phyloP scores from a whole-genome alignment of 1,284 basidiomycete genomes.

The Naganishia sp. region DNA sequence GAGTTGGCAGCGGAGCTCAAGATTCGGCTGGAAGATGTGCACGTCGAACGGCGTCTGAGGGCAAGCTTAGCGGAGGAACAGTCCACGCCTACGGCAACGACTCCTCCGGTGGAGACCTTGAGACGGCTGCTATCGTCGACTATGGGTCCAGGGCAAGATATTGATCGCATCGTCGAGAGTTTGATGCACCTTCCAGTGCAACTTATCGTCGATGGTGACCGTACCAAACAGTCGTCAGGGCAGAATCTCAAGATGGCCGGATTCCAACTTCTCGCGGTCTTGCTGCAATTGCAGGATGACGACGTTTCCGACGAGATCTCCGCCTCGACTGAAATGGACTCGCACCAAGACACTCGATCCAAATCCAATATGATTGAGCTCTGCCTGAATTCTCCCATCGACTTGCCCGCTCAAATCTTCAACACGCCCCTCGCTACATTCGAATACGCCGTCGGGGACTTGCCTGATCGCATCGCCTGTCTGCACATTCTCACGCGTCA shows the following conservation, averaged over 20 bases:
- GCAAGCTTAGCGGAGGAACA: conserved; percentile 5
- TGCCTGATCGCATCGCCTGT: conserved; percentile 25
- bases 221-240: conserved; percentile 22
- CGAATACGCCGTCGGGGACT: conserved; percentile 11
- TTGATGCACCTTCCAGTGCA: conserved; percentile 1
- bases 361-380: conserved; percentile 18
- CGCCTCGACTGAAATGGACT: not conserved
- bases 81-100: not conserved
- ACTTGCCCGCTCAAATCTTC: conserved; percentile 3
- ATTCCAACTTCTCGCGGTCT: conserved; percentile 17
- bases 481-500: conserved; percentile 14
- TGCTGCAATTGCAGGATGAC: conserved; percentile 9
- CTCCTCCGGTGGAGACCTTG: not conserved
- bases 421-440: conserved; percentile 3
- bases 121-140: not conserved
- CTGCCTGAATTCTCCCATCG: conserved; percentile 10
- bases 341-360: not conserved
- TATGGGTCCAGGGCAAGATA: not conserved
- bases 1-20: conserved; percentile 11
- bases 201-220: conserved; percentile 20
- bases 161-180: not conserved
- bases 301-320: not conserved
- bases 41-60: conserved; percentile 14
- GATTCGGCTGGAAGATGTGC: conserved; percentile 6
- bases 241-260: conserved; percentile 23